phyloP scores from a whole-genome alignment of 2,329 filamentous ascomycete species.

The Venturia aucupariae region DNA sequence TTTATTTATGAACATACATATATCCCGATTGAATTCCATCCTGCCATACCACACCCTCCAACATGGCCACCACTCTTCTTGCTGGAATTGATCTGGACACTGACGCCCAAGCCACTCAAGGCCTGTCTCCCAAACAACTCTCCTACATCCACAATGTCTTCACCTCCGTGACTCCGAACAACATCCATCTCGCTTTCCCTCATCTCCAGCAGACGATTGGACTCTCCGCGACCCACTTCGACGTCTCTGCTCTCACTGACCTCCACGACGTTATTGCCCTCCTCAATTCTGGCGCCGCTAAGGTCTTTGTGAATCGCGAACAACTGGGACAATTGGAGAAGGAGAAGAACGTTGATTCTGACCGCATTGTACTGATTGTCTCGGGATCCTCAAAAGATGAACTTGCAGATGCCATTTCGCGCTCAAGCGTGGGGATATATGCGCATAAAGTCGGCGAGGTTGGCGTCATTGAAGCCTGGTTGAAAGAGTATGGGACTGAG shows the following conservation, averaged over 20 bases:
- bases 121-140: slow-evolving; percentile 41
- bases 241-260: slow-evolving; percentile 60
- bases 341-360: slow-evolving; percentile 43
- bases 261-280: slow-evolving; percentile 68
- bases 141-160: slow-evolving; percentile 52
- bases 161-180: slow-evolving; percentile 41
- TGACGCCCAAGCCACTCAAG: slow-evolving; percentile 36
- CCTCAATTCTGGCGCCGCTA: slow-evolving; percentile 75
- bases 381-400: slow-evolving; percentile 34
- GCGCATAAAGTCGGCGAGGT: slow-evolving; percentile 27
- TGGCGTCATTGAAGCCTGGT: slow-evolving; percentile 34
- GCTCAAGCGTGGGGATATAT: slow-evolving; percentile 21
- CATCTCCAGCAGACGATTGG: slow-evolving; percentile 50
- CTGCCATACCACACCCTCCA: not conserved
- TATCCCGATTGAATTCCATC: not conserved
- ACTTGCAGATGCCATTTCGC: slow-evolving; percentile 25
- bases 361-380: slow-evolving; percentile 49
- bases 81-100: slow-evolving; percentile 39
- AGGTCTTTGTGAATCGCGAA: slow-evolving; percentile 68
- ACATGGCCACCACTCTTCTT: slow-evolving; percentile 33
- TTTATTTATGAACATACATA: not conserved
- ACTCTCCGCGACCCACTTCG: slow-evolving; percentile 58
- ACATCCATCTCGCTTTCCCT: slow-evolving; percentile 37
- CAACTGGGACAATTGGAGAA: slow-evolving; percentile 51
- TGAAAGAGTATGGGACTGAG: slow-evolving; percentile 41